phyloP scores from a whole-genome alignment of 768 basidiomycete species.

The Boletellus sp. region DNA sequence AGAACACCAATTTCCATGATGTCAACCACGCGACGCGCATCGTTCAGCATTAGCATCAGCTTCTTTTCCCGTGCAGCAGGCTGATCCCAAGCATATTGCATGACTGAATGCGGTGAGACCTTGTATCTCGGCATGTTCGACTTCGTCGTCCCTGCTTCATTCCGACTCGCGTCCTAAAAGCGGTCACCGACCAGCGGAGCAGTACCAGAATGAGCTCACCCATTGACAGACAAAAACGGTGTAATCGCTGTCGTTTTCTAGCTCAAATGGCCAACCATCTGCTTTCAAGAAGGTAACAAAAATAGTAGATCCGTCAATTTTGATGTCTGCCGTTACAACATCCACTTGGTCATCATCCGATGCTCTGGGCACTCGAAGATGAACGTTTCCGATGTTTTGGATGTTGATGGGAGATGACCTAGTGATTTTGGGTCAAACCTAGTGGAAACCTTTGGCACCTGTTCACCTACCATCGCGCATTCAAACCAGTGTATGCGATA shows the following conservation, averaged over 20 bases:
- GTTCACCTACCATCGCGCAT: constrained; percentile 67
- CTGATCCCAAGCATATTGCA: constrained; percentile 89
- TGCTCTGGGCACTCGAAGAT: constrained; percentile 62
- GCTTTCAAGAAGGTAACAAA: constrained; percentile 69
- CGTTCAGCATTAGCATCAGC: constrained; percentile 61
- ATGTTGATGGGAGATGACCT: constrained; percentile 95
- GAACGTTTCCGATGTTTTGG: constrained; percentile 81
- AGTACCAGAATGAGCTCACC: constrained; percentile 38
- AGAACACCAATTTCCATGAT: constrained; percentile 95
- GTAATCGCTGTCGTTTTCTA: constrained; percentile 86
- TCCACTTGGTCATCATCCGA: constrained; percentile 37
- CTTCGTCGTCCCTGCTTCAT: constrained; percentile 38
- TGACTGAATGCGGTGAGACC: constrained; percentile 50
- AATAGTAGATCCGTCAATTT: constrained; percentile 83
- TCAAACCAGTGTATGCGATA: constrained; percentile 80
- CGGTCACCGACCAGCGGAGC: constrained; percentile 16
- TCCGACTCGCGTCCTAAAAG: constrained; percentile 44
- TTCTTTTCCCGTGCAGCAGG: constrained; percentile 83
- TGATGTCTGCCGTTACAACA: constrained; percentile 72
- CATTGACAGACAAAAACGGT: constrained; percentile 67
- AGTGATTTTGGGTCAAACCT: constrained; percentile 1
- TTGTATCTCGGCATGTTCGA: constrained; percentile 44
- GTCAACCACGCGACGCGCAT: constrained; percentile 66
- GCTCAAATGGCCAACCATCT: constrained; percentile 82
- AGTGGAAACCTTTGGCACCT: background rate